Evolutionary conservation across 148 eudicot species (phyloP), one percentile per base, ranked within the genome.

Genomic region (Persicaria tinctoria): DNA sequence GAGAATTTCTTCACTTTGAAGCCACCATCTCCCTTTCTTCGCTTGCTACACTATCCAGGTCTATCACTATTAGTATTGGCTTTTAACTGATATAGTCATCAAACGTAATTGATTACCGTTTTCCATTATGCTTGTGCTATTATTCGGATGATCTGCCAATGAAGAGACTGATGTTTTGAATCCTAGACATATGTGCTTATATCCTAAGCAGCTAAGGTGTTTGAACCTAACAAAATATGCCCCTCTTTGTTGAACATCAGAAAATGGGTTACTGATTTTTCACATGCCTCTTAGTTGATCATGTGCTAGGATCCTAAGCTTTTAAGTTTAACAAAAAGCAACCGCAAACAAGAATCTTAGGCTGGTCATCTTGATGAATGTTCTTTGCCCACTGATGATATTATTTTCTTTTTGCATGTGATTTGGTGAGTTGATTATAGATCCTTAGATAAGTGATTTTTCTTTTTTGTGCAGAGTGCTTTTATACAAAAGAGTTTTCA

Each of bases 21-120:
- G 84, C 79, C 75, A 77, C 91, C 92, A 38, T 27, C 32, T 71
- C 77, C 84, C 47, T 75, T 85, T 83, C 91, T 92, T 77, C 96
- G 97, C 76, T 89, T 90, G 69, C 16, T 92, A 68, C 96, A 84
- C 78, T 92, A 92, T 82, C 93, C 97, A 82, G 93, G 97, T 88
- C 17, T 49, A 41, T 6, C 51, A 13, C 50, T 54, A 18, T 48
- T 55, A 8, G 0, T 54, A 18, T 48, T 55, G 17, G 3, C 4
- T 12, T 41, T 66, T 41, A 50, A 50, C 53, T 50, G 53, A 50
- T 12, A 50, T 50, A 50, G 9, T 50, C 2, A 50, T 50, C 46
- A 14, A 54, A 50, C 57, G 41, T 32, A 32, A 32, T 83, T 18
- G 10, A 50, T 5, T 50, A 50, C 53, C 1, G 9, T 50, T 50